Conservation (phyloP, 768 basidiomycete genomes). For the Boletus rubescentipes region DNA sequence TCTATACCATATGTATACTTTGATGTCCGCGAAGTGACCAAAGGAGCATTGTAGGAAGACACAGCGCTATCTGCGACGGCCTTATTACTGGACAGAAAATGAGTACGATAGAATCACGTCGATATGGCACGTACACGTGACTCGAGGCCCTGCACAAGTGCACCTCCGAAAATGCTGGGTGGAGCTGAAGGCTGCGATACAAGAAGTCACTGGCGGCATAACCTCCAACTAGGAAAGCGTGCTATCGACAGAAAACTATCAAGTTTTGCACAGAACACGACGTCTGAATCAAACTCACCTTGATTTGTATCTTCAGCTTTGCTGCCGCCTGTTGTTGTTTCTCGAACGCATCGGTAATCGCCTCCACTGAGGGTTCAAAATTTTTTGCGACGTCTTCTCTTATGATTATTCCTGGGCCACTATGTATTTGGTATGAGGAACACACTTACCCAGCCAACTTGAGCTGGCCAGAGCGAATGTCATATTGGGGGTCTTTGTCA, state of each 20-base stretch:
- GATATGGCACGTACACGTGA: conserved; percentile 38
- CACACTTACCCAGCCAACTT: conserved; percentile 35
- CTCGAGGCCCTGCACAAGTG: conserved; percentile 46
- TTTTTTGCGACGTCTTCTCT: conserved; percentile 37
- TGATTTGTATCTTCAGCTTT: conserved; percentile 25
- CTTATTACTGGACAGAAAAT: conserved; percentile 32
- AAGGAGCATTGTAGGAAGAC: neutral
- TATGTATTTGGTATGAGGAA: neutral
- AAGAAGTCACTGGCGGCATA: conserved; percentile 49
- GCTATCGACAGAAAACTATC: conserved; percentile 9
- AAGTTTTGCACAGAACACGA: neutral
- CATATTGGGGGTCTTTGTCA: conserved; percentile 32
- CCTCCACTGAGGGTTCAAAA: conserved; percentile 42
- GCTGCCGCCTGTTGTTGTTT: conserved; percentile 23
- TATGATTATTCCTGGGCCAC: neutral
- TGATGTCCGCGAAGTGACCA: conserved; percentile 30
- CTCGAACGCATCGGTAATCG: conserved; percentile 33
- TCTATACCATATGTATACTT: conserved; percentile 40
- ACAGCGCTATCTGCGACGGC: conserved; percentile 53
- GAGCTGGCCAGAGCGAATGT: conserved; percentile 37
- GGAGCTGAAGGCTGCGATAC: conserved; percentile 38
- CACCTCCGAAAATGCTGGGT: conserved; percentile 33
- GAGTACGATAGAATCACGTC: neutral
- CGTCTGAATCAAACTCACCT: neutral
- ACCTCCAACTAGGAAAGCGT: conserved; percentile 49